Conservation (phyloP, 768 basidiomycete genomes). For the Phanerochaete carnosa region DNA sequence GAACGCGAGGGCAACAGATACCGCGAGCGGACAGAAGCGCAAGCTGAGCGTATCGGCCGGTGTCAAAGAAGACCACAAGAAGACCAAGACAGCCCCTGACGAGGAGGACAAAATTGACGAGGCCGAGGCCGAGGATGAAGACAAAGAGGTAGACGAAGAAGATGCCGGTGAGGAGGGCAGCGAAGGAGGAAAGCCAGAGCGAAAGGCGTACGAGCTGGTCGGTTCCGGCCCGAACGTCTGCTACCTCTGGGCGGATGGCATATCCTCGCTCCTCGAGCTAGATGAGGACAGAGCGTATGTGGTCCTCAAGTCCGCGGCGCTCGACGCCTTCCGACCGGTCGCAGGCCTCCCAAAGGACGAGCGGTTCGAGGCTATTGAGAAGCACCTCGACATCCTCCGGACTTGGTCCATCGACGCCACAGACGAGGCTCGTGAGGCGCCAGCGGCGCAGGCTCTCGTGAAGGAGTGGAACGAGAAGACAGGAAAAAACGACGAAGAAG, state of each 20-base stretch:
- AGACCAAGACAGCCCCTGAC: not conserved
- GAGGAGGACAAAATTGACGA: not conserved
- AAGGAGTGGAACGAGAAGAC: not conserved
- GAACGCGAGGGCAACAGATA: not conserved
- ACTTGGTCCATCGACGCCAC: not conserved
- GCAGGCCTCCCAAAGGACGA: not conserved
- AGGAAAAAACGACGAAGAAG: not conserved
- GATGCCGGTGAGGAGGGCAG: not conserved
- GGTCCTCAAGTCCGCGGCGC: not conserved
- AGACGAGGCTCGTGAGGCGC: not conserved
- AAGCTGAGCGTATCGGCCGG: not conserved
- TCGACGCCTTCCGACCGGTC: not conserved
- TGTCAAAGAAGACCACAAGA: not conserved
- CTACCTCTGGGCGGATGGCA: slow-evolving; percentile 6
- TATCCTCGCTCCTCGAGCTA: not conserved
- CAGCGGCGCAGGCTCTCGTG: not conserved
- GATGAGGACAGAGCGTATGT: not conserved
- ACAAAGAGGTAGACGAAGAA: not conserved
- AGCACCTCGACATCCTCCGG: not conserved
- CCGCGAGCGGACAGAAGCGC: not conserved
- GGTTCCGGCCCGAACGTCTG: slow-evolving; percentile 4
- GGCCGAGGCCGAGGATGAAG: not conserved
- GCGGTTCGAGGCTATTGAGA: not conserved
- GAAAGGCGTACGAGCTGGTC: not conserved
- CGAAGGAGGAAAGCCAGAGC: not conserved